phyloP scores from a whole-genome alignment of 2,329 filamentous ascomycete genomes.

The Allantophomopsis cytisporea region DNA sequence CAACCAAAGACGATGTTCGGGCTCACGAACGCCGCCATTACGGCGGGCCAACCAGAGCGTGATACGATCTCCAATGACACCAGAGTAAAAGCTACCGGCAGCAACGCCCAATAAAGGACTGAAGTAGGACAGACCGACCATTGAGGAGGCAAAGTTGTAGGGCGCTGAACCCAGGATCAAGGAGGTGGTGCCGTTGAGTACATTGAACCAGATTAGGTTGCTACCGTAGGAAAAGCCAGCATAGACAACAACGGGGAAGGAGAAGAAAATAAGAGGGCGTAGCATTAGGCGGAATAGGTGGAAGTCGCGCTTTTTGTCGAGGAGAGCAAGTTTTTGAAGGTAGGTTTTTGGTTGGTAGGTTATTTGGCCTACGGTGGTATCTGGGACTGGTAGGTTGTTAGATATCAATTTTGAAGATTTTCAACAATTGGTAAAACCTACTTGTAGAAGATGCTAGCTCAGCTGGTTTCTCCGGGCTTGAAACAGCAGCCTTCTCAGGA shows the following conservation, averaged over 20 bases:
- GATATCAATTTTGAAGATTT: no score
- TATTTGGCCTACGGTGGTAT: background rate
- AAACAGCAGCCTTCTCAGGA: slow-evolving; percentile 4
- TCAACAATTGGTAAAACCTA: background rate
- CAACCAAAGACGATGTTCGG: slow-evolving; percentile 19
- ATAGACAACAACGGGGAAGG: slow-evolving; percentile 19
- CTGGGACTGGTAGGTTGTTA: background rate
- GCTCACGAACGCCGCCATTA: slow-evolving; percentile 23
- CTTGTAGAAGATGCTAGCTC: background rate
- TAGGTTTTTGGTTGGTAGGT: slow-evolving; percentile 11
- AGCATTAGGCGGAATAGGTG: slow-evolving; percentile 16
- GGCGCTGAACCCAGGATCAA: slow-evolving; percentile 17
- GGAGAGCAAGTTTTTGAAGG: slow-evolving; percentile 12
- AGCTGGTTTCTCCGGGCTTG: no score
- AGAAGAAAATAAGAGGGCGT: slow-evolving; percentile 17
- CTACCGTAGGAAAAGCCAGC: slow-evolving; percentile 21
- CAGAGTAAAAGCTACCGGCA: slow-evolving; percentile 15
- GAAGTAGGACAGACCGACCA: slow-evolving; percentile 19
- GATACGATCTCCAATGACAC: slow-evolving; percentile 15
- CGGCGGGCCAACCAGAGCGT: slow-evolving; percentile 23
- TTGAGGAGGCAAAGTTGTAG: slow-evolving; percentile 20
- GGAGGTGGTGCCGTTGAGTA: slow-evolving; percentile 20
- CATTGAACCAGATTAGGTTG: slow-evolving; percentile 21
- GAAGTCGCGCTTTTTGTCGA: slow-evolving; percentile 13
- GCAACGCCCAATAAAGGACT: slow-evolving; percentile 16